Percentiles rank a stretch among this genome's conserved stretches.
phyloP scores from a whole-genome alignment of 176 grass and related monocot genomes.

The Juncus inflexus region DNA sequence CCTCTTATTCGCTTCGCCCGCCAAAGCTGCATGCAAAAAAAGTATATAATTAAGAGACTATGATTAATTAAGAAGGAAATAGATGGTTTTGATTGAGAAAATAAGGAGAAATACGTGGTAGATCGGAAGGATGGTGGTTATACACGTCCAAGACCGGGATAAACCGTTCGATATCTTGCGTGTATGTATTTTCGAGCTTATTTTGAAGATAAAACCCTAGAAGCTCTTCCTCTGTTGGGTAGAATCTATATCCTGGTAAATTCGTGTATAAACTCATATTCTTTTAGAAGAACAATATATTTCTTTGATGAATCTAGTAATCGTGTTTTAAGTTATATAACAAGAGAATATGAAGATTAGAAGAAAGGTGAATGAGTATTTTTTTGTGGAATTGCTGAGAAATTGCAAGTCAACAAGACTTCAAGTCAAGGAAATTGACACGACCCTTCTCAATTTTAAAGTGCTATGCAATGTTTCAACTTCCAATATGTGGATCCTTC shows the following conservation, averaged over 20 bases:
- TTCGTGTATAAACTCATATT: conserved; percentile 14
- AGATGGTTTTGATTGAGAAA: not conserved
- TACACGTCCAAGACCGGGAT: conserved; percentile 74
- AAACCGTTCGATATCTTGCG: conserved; percentile 32
- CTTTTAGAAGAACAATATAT: not conserved
- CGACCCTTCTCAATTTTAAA: no score
- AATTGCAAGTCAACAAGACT: no score
- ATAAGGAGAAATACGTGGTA: conserved; percentile 37
- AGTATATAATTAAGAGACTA: not conserved
- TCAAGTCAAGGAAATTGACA: no score
- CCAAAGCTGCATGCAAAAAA: conserved; percentile 19
- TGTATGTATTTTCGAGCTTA: conserved; percentile 36
- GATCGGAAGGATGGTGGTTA: conserved; percentile 45
- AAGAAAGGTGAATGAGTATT: no score
- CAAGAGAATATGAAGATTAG: no score
- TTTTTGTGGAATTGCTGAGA: no score
- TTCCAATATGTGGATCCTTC: no score
- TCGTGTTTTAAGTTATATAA: no score
- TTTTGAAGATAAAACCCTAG: conserved; percentile 58
- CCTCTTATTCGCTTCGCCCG: conserved; percentile 20
- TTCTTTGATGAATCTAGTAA: not conserved
- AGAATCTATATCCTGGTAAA: conserved; percentile 57
- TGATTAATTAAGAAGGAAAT: not conserved
- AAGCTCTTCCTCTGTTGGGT: conserved; percentile 82
- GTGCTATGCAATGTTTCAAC: no score